Evolutionary conservation across 208 protist genomes (phyloP), one percentile per base, ranked within the genome.

Genomic region (Trypanosoma vivax): DNA sequence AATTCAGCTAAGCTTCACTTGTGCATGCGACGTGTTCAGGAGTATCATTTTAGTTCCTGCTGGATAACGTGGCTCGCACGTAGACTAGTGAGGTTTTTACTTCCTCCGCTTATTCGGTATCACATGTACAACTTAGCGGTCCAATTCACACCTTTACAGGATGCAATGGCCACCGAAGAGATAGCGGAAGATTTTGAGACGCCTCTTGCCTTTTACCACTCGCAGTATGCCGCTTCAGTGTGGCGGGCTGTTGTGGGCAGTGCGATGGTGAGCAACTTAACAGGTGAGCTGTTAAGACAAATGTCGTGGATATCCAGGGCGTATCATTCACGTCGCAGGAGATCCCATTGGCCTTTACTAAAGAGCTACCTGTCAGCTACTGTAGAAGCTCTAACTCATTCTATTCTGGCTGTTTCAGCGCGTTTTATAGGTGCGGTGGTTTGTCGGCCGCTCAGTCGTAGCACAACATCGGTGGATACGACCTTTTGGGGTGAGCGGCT

Each of bases 401-500:
- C n/a, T n/a, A n/a, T n/a, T n/a, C n/a, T n/a, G n/a, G n/a, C n/a
- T n/a, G 68, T 60, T 27, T 39, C 40, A 10, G 60, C 57, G 0
- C 80, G 84, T 18, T 34, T 59, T 1, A n/a, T 38, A 0, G 81
- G 78, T 5, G 64, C 72, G 14, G 24, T 39, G 34, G 3, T 84
- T 7, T 73, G 65, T 33, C 50, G 50, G 24, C 11, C n/a, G 21
- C 40, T 58, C 2, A 71, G 64, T 2, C 37, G 35, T 24, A 60
- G 73, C 16, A 59, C 65, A 2, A 78, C 59, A 2, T 58, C 66
- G n/a, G n/a, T 24, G 71, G 64, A 14, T 62, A 35, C 16, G n/a
- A 41, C 84, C 27, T 88, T 88, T 53, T 86, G 79, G 77, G 42
- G 50, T 5, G 74, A 90, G 60, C 57, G 65, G 10, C 2, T 74